phyloP scores from a whole-genome alignment of 805 yeast genomes.

The Saccharomycopsis capsularis region DNA sequence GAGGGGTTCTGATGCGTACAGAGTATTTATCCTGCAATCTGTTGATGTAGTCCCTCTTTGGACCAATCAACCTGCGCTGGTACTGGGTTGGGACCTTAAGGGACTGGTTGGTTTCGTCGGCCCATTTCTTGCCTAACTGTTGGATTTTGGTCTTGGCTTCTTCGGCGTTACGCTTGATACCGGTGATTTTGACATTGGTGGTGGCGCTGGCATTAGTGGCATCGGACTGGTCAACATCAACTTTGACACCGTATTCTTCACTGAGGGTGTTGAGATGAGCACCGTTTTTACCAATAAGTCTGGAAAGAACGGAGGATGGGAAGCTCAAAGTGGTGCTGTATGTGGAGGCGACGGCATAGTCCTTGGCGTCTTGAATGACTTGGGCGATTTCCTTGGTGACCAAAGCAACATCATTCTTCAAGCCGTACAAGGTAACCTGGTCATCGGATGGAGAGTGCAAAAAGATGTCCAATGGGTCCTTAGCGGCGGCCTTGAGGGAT shows the following conservation, averaged over 20 bases:
- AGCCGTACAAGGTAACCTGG: conserved; percentile 63
- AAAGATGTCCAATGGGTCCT: conserved; percentile 38
- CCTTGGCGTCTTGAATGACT: conserved; percentile 49
- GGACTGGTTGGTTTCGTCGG: conserved; percentile 67
- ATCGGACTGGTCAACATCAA: conserved; percentile 61
- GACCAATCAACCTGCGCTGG: conserved; percentile 80
- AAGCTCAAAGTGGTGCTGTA: conserved; percentile 45
- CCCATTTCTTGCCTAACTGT: conserved; percentile 63
- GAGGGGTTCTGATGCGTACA: conserved; percentile 74
- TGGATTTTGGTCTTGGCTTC: conserved; percentile 57
- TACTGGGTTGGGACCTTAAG: conserved; percentile 67
- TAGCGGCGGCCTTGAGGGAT: conserved; percentile 30
- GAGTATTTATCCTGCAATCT: conserved; percentile 83
- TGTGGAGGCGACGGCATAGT: conserved; percentile 40
- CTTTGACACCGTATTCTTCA: conserved; percentile 65
- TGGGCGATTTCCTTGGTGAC: conserved; percentile 46
- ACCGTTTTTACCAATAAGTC: conserved; percentile 89
- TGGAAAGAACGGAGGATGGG: conserved; percentile 62
- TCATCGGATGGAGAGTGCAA: conserved; percentile 44
- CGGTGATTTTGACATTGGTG: conserved; percentile 56
- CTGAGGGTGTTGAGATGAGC: conserved; percentile 58
- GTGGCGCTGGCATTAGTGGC: conserved; percentile 34
- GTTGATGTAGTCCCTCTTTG: conserved; percentile 70
- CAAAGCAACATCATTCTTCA: conserved; percentile 50
- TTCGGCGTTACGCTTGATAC: conserved; percentile 71